These are phyloP conservation scores for Nicotiana benthamiana DNA, from an alignment of 257 asterid genomes.

Conservation along the genomic window DNA sequence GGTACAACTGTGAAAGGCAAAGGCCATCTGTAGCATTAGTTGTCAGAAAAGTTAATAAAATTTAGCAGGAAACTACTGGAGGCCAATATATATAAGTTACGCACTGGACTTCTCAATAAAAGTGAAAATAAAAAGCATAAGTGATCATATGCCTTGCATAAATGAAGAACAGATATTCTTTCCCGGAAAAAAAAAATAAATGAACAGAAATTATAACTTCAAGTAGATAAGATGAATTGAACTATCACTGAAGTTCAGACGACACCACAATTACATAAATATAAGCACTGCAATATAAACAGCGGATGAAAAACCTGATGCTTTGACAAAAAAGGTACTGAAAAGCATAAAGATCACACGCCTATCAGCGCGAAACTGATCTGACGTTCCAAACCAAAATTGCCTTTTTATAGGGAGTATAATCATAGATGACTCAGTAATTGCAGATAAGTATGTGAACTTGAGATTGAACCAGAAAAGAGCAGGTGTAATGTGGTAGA, in stretches of 20 bases:
- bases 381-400: not conserved
- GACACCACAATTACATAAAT: not conserved
- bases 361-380: not conserved
- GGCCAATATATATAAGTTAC: not conserved
- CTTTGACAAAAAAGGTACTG: not conserved
- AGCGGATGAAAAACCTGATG: not conserved
- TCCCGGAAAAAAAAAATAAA: not conserved
- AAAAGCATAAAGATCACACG: not conserved
- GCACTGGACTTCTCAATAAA: not conserved
- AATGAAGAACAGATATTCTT: not conserved
- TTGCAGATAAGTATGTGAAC: not conserved
- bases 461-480: not conserved
- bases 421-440: not conserved
- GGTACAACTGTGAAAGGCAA: constrained; percentile 99
- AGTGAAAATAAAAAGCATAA: not conserved
- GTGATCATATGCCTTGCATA: not conserved
- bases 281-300: not conserved
- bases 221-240: not conserved
- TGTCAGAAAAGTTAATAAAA: constrained; percentile 62
- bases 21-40: constrained; percentile 95
- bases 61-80: constrained; percentile 16
- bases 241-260: not conserved
- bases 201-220: not conserved
- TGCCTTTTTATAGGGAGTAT: not conserved
- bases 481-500: not conserved